Evolutionary conservation across 73 alveolate genomes (phyloP).

Genomic region (Tetrahymena thermophila): DNA sequence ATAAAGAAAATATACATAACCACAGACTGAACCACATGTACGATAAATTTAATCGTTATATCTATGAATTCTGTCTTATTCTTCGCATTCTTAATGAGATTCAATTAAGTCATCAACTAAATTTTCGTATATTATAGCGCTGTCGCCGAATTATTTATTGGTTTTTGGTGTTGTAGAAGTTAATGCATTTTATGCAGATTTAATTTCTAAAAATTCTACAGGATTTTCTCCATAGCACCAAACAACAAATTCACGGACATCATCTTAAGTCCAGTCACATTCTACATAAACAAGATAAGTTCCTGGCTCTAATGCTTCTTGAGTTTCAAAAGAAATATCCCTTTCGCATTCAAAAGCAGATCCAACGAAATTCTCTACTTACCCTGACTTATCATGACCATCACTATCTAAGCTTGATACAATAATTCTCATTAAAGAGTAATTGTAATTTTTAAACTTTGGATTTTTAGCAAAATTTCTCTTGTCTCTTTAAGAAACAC

Average conservation of each 20-base stretch:
- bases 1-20: constrained; percentile 35
- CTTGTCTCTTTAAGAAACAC: constrained; percentile 52
- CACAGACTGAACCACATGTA: constrained; percentile 23
- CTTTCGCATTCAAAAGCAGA: constrained; percentile 81
- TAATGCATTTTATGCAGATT: background rate
- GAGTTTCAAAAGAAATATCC: constrained; percentile 69
- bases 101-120: constrained; percentile 23
- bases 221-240: constrained; percentile 25
- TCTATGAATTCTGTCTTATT: constrained; percentile 20
- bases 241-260: constrained; percentile 23
- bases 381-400: constrained; percentile 11
- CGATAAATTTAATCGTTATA: constrained; percentile 5
- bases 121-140: background rate
- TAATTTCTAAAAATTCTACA: constrained; percentile 18
- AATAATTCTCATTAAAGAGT: constrained; percentile 49
- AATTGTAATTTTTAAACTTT: constrained; percentile 49
- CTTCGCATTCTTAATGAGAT: constrained; percentile 19
- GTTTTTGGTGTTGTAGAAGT: background rate
- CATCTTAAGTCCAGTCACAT: constrained; percentile 52
- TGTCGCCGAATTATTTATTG: background rate
- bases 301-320: constrained; percentile 60
- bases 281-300: constrained; percentile 79
- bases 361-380: constrained; percentile 56
- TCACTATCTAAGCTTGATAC: constrained; percentile 20
- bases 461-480: constrained; percentile 53